A percentile compares a stretch with the other conserved stretches of the same genome.
These are phyloP conservation scores for Vickermania spadyakhi DNA, from an alignment of 208 protist species.

Conservation along the genomic window DNA sequence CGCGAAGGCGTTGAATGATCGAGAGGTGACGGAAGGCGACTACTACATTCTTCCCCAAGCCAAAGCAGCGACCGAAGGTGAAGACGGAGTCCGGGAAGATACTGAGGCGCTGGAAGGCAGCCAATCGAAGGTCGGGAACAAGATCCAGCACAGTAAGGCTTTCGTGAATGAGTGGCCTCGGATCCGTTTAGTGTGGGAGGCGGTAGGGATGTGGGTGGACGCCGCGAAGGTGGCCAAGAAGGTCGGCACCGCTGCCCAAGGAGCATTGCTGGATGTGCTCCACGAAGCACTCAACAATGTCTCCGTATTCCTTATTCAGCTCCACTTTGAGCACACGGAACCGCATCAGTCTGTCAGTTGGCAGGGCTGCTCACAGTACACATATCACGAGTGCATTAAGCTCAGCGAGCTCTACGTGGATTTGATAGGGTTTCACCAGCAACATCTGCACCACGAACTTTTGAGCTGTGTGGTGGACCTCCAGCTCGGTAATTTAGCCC, in stretches of 20 bases:
- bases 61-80: neutral
- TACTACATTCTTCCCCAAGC: slow-evolving; percentile 51
- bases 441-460: slow-evolving; percentile 46
- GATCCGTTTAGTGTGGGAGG: slow-evolving; percentile 79
- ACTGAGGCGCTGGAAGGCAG: neutral
- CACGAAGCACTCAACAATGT: slow-evolving; percentile 51
- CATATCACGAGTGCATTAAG: slow-evolving; percentile 79
- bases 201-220: slow-evolving; percentile 70
- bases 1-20: slow-evolving; percentile 20
- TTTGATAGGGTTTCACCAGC: slow-evolving; percentile 38
- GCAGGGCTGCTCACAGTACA: slow-evolving; percentile 57
- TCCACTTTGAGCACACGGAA: slow-evolving; percentile 49
- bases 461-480: slow-evolving; percentile 46
- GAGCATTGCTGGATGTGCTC: slow-evolving; percentile 32
- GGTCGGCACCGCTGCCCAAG: slow-evolving; percentile 36
- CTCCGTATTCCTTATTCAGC: slow-evolving; percentile 46
- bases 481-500: slow-evolving; percentile 80
- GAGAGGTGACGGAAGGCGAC: slow-evolving; percentile 47
- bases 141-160: slow-evolving; percentile 49
- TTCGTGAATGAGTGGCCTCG: slow-evolving; percentile 81
- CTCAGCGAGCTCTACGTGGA: slow-evolving; percentile 76
- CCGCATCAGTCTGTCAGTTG: slow-evolving; percentile 25
- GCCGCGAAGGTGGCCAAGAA: slow-evolving; percentile 31
- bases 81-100: no score
- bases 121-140: slow-evolving; percentile 32